Evolutionary conservation across 2,329 filamentous ascomycete genomes (phyloP).

Genomic region (Penicillium sp.): DNA sequence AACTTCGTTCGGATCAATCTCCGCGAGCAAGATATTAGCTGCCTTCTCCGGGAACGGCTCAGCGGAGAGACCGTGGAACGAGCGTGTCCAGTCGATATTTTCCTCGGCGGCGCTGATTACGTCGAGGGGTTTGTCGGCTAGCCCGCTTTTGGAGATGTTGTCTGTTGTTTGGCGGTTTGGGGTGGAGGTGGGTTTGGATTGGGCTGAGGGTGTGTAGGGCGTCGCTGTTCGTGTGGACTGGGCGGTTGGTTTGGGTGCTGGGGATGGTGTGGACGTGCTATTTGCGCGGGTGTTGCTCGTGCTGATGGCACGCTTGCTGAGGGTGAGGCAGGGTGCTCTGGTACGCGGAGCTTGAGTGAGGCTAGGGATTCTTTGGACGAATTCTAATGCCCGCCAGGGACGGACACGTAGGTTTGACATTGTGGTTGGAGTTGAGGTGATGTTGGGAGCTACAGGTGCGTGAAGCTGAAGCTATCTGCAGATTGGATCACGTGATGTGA

Average conservation of each 20-base stretch:
- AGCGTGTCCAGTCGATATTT: constrained; percentile 77
- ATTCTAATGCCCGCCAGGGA: constrained; percentile 21
- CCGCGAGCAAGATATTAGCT: constrained; percentile 65
- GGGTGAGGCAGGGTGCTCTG: constrained; percentile 6
- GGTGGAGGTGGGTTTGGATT: constrained; percentile 11
- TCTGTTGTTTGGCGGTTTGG: constrained; percentile 33
- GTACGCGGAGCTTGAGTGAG: constrained; percentile 14
- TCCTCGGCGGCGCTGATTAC: constrained; percentile 31
- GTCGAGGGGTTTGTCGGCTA: constrained; percentile 37
- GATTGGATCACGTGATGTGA: not conserved
- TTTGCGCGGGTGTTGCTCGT: constrained; percentile 17
- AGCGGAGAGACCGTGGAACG: constrained; percentile 75
- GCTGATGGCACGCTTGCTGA: constrained; percentile 16
- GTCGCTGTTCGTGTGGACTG: not conserved
- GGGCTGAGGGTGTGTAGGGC: constrained; percentile 15
- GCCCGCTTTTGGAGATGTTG: constrained; percentile 41
- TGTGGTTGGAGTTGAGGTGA: constrained; percentile 4
- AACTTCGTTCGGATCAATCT: constrained; percentile 71
- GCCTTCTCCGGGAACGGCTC: constrained; percentile 70
- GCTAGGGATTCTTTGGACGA: constrained; percentile 13
- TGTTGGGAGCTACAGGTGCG: not conserved
- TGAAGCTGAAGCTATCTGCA: not conserved
- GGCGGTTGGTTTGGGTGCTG: not conserved
- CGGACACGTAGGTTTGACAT: constrained; percentile 27
- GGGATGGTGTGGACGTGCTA: constrained; percentile 8